A percentile compares a stretch with the other conserved stretches of the same genome.
phyloP scores from a whole-genome alignment of 257 asterid genomes.

The Solanum microdontum region DNA sequence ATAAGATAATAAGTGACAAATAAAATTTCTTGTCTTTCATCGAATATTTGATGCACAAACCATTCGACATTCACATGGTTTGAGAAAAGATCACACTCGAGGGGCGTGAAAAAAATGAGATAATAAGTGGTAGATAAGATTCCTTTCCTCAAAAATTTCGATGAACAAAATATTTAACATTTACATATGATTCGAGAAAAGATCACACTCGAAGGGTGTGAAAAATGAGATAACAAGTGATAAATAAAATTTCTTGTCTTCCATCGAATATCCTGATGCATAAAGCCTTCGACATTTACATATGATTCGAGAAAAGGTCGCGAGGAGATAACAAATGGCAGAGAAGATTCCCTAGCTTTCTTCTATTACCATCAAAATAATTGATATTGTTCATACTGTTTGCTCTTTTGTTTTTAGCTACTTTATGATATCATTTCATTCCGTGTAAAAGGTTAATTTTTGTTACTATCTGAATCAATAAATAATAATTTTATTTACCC shows the following conservation, averaged over 20 bases:
- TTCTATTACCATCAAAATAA: slow-evolving; percentile 21
- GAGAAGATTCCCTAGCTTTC: slow-evolving; percentile 39
- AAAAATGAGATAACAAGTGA: background rate
- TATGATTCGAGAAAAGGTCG: background rate
- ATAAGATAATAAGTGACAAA: too few species aligned
- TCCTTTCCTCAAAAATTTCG: background rate
- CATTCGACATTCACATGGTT: background rate
- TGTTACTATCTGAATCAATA: slow-evolving; percentile 21
- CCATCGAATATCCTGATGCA: background rate
- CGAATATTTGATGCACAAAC: background rate
- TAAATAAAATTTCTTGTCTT: background rate
- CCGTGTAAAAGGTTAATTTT: slow-evolving; percentile 36
- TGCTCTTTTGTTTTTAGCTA: slow-evolving; percentile 19
- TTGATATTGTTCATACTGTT: slow-evolving; percentile 22
- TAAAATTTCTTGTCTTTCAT: background rate
- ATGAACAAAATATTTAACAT: background rate
- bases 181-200: too few species aligned
- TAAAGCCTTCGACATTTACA: fast-evolving
- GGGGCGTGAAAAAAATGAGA: background rate
- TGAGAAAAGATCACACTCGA: background rate
- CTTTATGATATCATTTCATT: slow-evolving; percentile 27
- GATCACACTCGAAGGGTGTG: too few species aligned
- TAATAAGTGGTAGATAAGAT: slow-evolving; percentile 29
- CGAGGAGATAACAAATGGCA: background rate
- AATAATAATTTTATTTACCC: background rate